phyloP scores from a whole-genome alignment of 2,329 filamentous ascomycete genomes.

The Basipetospora chlamydospora region DNA sequence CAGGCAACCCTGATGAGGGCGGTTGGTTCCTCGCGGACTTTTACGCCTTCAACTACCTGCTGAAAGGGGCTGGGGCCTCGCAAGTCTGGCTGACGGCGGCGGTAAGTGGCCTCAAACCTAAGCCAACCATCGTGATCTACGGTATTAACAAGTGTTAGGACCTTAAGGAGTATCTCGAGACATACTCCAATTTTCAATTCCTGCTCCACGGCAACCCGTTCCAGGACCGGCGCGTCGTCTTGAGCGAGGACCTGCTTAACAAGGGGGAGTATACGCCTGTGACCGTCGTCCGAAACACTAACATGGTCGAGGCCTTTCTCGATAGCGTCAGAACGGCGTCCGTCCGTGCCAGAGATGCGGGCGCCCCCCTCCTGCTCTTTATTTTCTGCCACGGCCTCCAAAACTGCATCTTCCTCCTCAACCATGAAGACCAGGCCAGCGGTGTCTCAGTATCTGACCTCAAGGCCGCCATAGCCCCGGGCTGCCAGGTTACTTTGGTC shows the following conservation, averaged over 20 bases:
- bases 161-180: background rate
- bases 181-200: background rate
- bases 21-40: slow-evolving; percentile 9
- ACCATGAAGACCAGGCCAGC: background rate
- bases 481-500: background rate
- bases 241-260: background rate
- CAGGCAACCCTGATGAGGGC: slow-evolving; percentile 1
- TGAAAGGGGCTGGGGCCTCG: background rate
- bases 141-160: too few relatives aligned
- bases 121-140: too few relatives aligned
- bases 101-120: background rate
- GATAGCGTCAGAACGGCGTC: background rate
- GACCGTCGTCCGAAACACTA: background rate
- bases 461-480: background rate
- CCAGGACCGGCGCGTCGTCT: background rate
- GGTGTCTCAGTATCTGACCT: background rate
- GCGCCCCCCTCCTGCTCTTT: background rate
- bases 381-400: background rate
- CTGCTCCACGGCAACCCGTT: background rate
- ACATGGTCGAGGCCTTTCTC: background rate
- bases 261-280: background rate
- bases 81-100: background rate
- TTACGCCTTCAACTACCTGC: slow-evolving; percentile 8
- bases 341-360: background rate
- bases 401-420: background rate